Evolutionary conservation across 2,329 filamentous ascomycete genomes (phyloP), one percentile per base, ranked within the genome.

Genomic region (Talaromyces pinophilus): DNA sequence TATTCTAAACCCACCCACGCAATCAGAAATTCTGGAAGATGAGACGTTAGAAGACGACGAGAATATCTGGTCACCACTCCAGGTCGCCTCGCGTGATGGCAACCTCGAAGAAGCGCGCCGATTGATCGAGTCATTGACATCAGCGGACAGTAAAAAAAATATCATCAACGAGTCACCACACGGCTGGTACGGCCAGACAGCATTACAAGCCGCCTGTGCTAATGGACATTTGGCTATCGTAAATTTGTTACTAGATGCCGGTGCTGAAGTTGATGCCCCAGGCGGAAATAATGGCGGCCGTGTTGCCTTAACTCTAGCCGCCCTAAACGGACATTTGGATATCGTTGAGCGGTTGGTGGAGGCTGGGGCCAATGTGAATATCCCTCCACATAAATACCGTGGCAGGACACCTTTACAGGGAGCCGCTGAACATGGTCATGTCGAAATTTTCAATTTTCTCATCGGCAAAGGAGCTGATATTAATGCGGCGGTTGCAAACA

Each of bases 151-250:
- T 38, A 44, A 19, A 8, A 33, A 15, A 55, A 63, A 71, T 15
- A 13, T 42, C 15, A 50, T 69, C 3, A 70, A 72, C 59, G 70
- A 68, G 48, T 22, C 65, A 6, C 67, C 69, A 8, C 61, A 62
- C 15, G 67, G 52, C 13, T 55, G 40, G 22, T 55, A 42, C 17
- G 69, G 69, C 15, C 63, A 65, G 28, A 71, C 69, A 5, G 68
- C 70, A 11, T 48, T 71, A 11, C 69, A 71, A 59, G 68, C 67
- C 10, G 77, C 79, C 13, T 76, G 77, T 7, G 71, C 74, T 50
- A 71, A 70, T 30, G 79, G 78, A 3, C 73, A 80, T 46, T 64
- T 76, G 1, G 73, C 74, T 6, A 70, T 78, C n/a, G 76, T 80
- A 8, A 69, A 77, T n/a, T 72, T 71, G 55, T 68, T 82, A 1